Conservation (phyloP, 345 rosid genomes). For the Dimocarpus longan region DNA sequence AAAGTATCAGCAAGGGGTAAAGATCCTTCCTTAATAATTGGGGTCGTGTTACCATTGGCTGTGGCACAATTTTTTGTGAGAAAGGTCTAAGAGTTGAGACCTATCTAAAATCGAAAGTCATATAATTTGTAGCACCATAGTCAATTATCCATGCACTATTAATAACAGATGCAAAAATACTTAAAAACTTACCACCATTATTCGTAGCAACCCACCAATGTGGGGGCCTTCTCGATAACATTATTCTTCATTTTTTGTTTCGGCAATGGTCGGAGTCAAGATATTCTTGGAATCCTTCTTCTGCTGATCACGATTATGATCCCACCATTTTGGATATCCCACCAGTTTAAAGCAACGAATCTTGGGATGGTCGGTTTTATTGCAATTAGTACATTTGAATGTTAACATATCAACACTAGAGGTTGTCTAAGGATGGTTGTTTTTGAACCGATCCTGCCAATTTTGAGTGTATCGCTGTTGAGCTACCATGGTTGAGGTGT, state of each 20-base stretch:
- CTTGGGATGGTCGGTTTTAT: neutral
- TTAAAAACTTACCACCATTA: too few relatives aligned
- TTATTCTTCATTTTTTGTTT: too few relatives aligned
- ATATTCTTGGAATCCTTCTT: neutral
- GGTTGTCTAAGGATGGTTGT: too few relatives aligned
- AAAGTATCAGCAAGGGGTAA: neutral
- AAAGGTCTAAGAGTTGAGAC: neutral
- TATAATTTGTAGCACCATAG: constrained; percentile 5
- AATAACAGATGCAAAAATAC: too few relatives aligned
- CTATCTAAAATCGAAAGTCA: constrained; percentile 9
- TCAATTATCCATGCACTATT: constrained; percentile 23
- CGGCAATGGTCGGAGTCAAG: too few relatives aligned
- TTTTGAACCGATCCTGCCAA: too few relatives aligned
- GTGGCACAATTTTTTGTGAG: neutral
- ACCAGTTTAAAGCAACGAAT: neutral
- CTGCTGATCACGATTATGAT: neutral
- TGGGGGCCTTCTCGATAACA: too few relatives aligned
- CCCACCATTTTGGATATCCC: constrained; percentile 9
- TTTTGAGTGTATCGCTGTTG: too few relatives aligned
- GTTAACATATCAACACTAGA: neutral
- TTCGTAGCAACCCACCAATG: too few relatives aligned
- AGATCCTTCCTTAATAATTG: neutral
- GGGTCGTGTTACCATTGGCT: neutral
- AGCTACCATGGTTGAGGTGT: too few relatives aligned
- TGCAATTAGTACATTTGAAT: constrained; percentile 3